phyloP scores from a whole-genome alignment of 1,284 basidiomycete genomes.

The Volvariella volvacea region DNA sequence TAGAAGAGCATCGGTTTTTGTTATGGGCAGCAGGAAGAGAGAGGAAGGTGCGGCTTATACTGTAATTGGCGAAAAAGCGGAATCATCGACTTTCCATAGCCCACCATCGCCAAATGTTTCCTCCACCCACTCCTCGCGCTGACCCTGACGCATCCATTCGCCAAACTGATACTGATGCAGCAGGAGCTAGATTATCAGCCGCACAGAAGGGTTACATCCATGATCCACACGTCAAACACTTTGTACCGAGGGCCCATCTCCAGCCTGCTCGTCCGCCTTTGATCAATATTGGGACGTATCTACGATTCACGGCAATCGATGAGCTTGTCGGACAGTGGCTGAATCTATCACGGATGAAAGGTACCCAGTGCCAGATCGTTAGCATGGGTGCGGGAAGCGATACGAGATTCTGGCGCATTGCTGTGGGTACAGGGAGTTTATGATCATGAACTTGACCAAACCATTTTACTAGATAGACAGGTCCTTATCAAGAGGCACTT shows the following conservation, averaged over 20 bases:
- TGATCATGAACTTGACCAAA: slow-evolving; percentile 7
- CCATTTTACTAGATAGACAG: slow-evolving; percentile 37
- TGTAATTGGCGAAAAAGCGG: too few species aligned
- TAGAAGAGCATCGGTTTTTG: too few species aligned
- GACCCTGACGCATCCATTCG: slow-evolving; percentile 35
- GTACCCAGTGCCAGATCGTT: slow-evolving; percentile 68
- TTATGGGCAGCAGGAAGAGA: too few species aligned
- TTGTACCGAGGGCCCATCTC: slow-evolving; percentile 59
- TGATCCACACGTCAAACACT: slow-evolving; percentile 63
- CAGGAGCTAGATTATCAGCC: slow-evolving; percentile 69
- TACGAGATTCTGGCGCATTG: slow-evolving; percentile 86
- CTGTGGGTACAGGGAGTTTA: slow-evolving; percentile 45
- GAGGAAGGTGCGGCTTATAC: too few species aligned
- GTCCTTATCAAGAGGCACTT: slow-evolving; percentile 38
- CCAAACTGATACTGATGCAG: slow-evolving; percentile 37
- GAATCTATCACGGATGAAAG: slow-evolving; percentile 26
- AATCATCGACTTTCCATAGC: too few species aligned
- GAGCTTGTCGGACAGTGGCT: slow-evolving; percentile 73
- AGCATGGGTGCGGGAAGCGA: slow-evolving; percentile 92
- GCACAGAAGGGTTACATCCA: slow-evolving; percentile 68
- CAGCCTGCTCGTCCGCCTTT: slow-evolving; percentile 71
- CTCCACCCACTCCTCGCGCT: slow-evolving; percentile 15
- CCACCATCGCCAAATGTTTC: slow-evolving; percentile 17
- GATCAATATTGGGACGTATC: slow-evolving; percentile 93
- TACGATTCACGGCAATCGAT: slow-evolving; percentile 81